Evolutionary conservation across 1,284 basidiomycete species (phyloP), one percentile per base, ranked within the genome.

Genomic region (Schizophyllum amplum): DNA sequence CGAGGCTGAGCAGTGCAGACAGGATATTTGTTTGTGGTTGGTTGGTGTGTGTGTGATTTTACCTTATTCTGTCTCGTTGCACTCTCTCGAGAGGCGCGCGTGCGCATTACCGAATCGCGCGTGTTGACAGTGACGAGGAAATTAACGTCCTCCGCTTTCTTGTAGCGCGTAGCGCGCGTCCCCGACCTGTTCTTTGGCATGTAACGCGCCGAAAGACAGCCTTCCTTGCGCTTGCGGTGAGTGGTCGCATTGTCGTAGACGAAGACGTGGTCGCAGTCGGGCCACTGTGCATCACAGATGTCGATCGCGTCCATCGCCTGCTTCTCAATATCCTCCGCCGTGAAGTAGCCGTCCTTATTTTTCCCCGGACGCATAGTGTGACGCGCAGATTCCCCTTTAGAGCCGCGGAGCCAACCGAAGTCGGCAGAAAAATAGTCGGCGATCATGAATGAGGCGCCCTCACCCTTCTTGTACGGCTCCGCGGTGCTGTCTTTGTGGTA

Each of bases 351-450:
- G 7, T 72, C 66, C 22, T 69, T 61, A 58, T 71, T 70, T 57
- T 71, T 72, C 27, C 27, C 27, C 5, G 6, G 13, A 5, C 13
- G 5, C 27, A 5, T 6, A 13, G 27, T 33, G 6, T 6, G 6
- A 5, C 27, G 13, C 27, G 27, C 27, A 5, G 61, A 62, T 47
- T 27, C 47, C 5, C 3, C 17, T 17, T 49, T 33, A 13, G 50
- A 47, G 1, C 56, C 47, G 17, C 33, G 56, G 1, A 77, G 66
- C 65, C 67, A 78, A 0, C 75, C 72, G 63, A 68, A 75, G 26
- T 78, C 72, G 1, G 71, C 65, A 0, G 75, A 78, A 6, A 79
- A 61, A 56, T 76, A 78, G 52, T 79, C 69, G 0, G 72, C 67
- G 6, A 77, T 67, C 76, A 79, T 80, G 9, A 74, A 52, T 5